These are phyloP conservation scores for Viridothelium virens DNA, from an alignment of 495 filamentous ascomycete species.

Conservation along the genomic window DNA sequence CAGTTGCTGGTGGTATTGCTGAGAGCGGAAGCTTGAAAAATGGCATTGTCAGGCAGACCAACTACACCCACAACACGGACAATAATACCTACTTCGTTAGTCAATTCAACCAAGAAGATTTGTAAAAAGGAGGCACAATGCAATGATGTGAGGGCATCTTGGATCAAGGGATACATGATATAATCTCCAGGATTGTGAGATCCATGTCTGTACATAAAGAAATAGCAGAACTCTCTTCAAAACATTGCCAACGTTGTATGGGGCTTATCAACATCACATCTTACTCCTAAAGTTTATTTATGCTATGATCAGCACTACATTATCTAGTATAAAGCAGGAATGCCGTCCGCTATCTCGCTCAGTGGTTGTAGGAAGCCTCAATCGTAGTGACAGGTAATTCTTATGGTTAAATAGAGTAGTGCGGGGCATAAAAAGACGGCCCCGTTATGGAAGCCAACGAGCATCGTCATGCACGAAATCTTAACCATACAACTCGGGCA, in stretches of 20 bases:
- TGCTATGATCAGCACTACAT: too few relatives aligned
- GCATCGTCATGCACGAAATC: slow-evolving; percentile 76
- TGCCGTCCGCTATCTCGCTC: too few relatives aligned
- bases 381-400: too few relatives aligned
- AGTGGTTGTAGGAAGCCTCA: too few relatives aligned
- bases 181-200: too few relatives aligned
- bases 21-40: slow-evolving; percentile 44
- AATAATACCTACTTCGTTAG: slow-evolving; percentile 25
- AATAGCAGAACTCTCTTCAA: too few relatives aligned
- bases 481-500: slow-evolving; percentile 91
- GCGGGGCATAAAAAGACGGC: neutral
- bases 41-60: slow-evolving; percentile 40
- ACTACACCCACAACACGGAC: slow-evolving; percentile 44
- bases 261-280: too few relatives aligned
- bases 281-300: too few relatives aligned
- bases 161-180: too few relatives aligned
- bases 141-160: neutral
- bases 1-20: slow-evolving; percentile 39
- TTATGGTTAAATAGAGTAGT: neutral
- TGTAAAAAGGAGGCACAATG: neutral
- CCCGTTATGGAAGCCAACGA: neutral
- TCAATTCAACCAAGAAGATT: slow-evolving; percentile 2
- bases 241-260: too few relatives aligned
- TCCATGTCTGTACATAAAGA: too few relatives aligned
- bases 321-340: too few relatives aligned